phyloP scores from a whole-genome alignment of 371 early-diverging fungal species.

The Syncephalastrum monosporum region DNA sequence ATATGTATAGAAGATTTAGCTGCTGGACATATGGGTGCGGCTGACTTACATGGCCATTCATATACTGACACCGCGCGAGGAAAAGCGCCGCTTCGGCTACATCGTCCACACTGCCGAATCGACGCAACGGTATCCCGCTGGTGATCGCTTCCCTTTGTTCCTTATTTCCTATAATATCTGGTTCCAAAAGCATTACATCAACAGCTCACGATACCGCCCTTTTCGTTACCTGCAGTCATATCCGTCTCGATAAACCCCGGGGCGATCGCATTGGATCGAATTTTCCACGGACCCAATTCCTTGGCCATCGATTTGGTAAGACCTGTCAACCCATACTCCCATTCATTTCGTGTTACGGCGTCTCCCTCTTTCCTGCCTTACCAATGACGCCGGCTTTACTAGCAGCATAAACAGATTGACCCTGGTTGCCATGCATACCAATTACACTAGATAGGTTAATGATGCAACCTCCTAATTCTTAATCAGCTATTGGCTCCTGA shows the following conservation, averaged over 20 bases:
- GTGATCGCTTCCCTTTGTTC: slow-evolving; percentile 37
- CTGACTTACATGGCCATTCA: slow-evolving; percentile 67
- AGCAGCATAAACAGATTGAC: slow-evolving; percentile 80
- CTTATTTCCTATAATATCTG: slow-evolving; percentile 2
- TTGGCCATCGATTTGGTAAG: slow-evolving; percentile 81
- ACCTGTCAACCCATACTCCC: slow-evolving; percentile 31
- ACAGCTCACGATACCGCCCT: not conserved
- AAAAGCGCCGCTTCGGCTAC: slow-evolving; percentile 68
- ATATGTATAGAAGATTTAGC: too few relatives aligned
- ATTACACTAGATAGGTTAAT: slow-evolving; percentile 84
- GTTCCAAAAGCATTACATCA: not conserved
- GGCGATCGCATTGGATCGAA: slow-evolving; percentile 82
- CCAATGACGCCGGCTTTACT: slow-evolving; percentile 86
- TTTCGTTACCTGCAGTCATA: slow-evolving; percentile 63
- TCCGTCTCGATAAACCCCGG: slow-evolving; percentile 91
- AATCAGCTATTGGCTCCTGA: not conserved
- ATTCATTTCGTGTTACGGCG: not conserved
- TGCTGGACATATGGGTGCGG: too few relatives aligned
- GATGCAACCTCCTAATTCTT: slow-evolving; percentile 61
- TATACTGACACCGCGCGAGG: slow-evolving; percentile 63
- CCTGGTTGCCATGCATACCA: slow-evolving; percentile 76
- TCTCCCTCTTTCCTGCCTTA: slow-evolving; percentile 13
- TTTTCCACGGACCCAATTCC: slow-evolving; percentile 73
- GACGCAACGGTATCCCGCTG: slow-evolving; percentile 51
- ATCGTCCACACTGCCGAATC: slow-evolving; percentile 63